Base-by-base conservation (phyloP, 2,329 filamentous ascomycete genomes). In the Knufia petricola region DNA sequence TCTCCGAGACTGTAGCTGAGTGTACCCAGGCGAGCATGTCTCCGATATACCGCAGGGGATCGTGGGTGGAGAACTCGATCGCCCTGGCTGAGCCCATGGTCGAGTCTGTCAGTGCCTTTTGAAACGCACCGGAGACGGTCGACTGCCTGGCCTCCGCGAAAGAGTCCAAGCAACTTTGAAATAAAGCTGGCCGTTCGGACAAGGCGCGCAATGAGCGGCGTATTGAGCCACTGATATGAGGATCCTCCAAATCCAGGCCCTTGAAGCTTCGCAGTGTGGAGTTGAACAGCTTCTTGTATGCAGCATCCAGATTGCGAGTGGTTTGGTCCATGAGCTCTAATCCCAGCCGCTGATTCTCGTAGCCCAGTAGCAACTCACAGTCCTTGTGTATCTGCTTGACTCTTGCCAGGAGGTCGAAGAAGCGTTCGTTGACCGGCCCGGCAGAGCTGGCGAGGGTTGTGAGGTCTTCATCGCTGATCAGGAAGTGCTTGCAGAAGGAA, bases 21-120 rank as follows among this genome's bases (percentile, higher is more conserved):
- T 98, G 92, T 4, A 85, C 81, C 92, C 92, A 98, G 3, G 92
- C 92, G 12, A 98, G 76, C 89, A 98, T 98, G 62, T 98, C 92
- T 46, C 92, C 88, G 2, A 94, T 81, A 64, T 96, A 96, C 17
- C 92, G 81, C 21, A 96, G 69, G 1, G 87, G 83, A 61, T 98
- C 92, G 63, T 96, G 90, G 1, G 92, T 90, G 9, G 83, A 84
- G 58, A 96, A 79, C 62, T 98, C 90, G 55, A 98, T 98, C 0
- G 92, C 90, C 62, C 96, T 95, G 30, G 84, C 72, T 21, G 37
- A 37, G 8, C 48, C 53, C 17, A 44, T 43, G 9, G 45, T 44
- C 1, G 72, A 76, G 31, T 90, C 90, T 0, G 88, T 95, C 44
- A 98, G 69, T 0, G 92, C 90, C 34, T 82, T 76, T 57, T 94